A percentile compares a stretch with the other conserved stretches of the same genome.
phyloP scores from a whole-genome alignment of 2,329 filamentous ascomycete species.

The Stemphylium lycopersici region DNA sequence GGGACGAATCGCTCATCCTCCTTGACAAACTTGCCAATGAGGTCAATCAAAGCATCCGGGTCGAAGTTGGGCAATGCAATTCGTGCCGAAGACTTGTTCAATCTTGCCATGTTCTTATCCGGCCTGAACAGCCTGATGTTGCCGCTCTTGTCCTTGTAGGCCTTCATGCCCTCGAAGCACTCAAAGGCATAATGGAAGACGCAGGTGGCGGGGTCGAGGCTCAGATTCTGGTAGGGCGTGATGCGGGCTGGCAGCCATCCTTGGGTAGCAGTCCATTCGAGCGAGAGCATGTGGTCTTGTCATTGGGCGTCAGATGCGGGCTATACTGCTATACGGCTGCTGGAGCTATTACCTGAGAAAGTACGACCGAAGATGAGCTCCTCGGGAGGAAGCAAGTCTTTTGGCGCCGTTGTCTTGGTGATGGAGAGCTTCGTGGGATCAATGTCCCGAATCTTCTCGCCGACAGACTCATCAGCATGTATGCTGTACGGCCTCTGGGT shows the following conservation, averaged over 20 bases:
- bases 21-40: conserved; percentile 80
- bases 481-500: conserved; percentile 56
- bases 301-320: conserved; percentile 19
- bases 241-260: conserved; percentile 88
- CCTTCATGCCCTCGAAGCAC: conserved; percentile 99
- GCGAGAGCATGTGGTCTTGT: conserved; percentile 92
- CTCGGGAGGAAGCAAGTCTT: conserved; percentile 73
- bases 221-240: conserved; percentile 94
- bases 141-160: conserved; percentile 86
- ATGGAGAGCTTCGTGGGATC: conserved; percentile 79
- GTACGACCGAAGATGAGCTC: conserved; percentile 87
- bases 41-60: conserved; percentile 72
- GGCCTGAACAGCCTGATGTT: conserved; percentile 88
- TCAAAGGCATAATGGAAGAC: conserved; percentile 99
- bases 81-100: conserved; percentile 89
- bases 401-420: conserved; percentile 76
- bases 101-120: conserved; percentile 91
- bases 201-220: conserved; percentile 92
- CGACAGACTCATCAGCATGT: conserved; percentile 54
- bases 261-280: conserved; percentile 86
- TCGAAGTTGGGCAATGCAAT: conserved; percentile 93
- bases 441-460: conserved; percentile 67
- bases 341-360: conserved; percentile 74
- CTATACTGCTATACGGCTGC: conserved; percentile 2
- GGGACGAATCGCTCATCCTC: conserved; percentile 91